Evolutionary conservation across 768 basidiomycete species (phyloP).

Genomic region (Suillus hirtellus): DNA sequence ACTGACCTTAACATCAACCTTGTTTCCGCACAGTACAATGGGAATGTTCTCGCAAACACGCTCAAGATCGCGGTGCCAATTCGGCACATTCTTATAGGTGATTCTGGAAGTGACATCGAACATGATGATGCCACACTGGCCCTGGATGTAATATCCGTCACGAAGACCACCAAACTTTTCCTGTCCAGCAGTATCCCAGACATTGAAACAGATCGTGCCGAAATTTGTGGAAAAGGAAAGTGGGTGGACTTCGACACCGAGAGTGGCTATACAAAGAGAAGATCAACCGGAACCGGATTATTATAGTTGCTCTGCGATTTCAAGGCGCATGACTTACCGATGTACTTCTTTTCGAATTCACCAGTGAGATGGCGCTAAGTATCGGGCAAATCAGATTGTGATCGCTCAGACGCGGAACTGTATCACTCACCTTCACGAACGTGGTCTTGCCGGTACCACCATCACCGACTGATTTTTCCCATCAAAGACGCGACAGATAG

Average conservation of each 20-base stretch:
- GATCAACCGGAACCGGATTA: constrained; percentile 14
- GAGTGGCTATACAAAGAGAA: constrained; percentile 68
- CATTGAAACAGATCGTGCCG: constrained; percentile 98
- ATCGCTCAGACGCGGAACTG: constrained; percentile 38
- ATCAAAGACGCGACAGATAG: constrained; percentile 16
- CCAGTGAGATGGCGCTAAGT: constrained; percentile 93
- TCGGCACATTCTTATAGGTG: constrained; percentile 99
- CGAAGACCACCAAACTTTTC: constrained; percentile 99
- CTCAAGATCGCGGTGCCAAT: constrained; percentile 99
- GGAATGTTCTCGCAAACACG: constrained; percentile 99
- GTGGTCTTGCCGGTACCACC: constrained; percentile 98
- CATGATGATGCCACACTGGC: constrained; percentile 99
- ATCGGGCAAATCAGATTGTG: constrained; percentile 53
- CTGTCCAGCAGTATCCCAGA: constrained; percentile 99
- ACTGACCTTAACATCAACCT: constrained; percentile 97
- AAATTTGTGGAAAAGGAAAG: constrained; percentile 96
- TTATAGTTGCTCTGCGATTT: constrained; percentile 17
- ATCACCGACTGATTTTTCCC: constrained; percentile 70
- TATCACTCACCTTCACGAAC: constrained; percentile 81
- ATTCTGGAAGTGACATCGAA: constrained; percentile 99
- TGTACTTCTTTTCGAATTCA: constrained; percentile 99
- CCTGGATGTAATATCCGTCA: constrained; percentile 95
- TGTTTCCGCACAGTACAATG: constrained; percentile 99
- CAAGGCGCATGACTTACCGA: constrained; percentile 57
- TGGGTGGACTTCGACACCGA: constrained; percentile 99